Evolutionary conservation across 2,329 filamentous ascomycete species (phyloP), one percentile per base, ranked within the genome.

Genomic region (Penicillium frequentans): DNA sequence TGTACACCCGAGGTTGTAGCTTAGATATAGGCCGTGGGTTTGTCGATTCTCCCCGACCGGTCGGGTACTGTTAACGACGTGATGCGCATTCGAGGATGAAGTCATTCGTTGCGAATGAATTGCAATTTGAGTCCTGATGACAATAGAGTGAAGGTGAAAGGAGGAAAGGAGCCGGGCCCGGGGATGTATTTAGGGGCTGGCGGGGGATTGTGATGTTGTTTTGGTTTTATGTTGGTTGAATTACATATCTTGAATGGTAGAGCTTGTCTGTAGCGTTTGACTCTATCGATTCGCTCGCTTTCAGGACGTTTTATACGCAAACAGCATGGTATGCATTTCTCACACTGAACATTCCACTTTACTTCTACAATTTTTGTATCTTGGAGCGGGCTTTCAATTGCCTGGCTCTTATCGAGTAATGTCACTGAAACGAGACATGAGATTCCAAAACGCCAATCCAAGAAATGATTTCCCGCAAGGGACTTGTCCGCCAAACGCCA

Each of bases 41-140:
- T 39, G 56, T 66, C 63, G 62, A 64, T 64, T 68, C 59, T 61
- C 58, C 45, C 39, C 42, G 57, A 54, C 42, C 19, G 19, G 27
- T 53, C 37, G 50, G 43, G 42, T 45, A 35, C 49, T 48, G 43
- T 57, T 57, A 61, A 55, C 49, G 62, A 62, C 48, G 33, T 50
- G 29, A 53, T 35, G 27, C 56, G 56, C 53, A 56, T 56, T 47
- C 47, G 35, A 47, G 51, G 43, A 42, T 54, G 53, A 19, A 52
- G 29, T 23, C 35, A 24, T 44, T 50, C 31, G 31, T 21, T 57
- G 47, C 24, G 42, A 52, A 51, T 48, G 52, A 53, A 52, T 47
- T 57, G 54, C 49, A 46, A 46, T 45, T 57, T 44, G 54, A 45
- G 16, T 23, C 14, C 27, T 29, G 54, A 57, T 53, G 52, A 55